These are phyloP conservation scores for Eucalyptus erythrocorys DNA, from an alignment of 345 rosid species.

Conservation along the genomic window DNA sequence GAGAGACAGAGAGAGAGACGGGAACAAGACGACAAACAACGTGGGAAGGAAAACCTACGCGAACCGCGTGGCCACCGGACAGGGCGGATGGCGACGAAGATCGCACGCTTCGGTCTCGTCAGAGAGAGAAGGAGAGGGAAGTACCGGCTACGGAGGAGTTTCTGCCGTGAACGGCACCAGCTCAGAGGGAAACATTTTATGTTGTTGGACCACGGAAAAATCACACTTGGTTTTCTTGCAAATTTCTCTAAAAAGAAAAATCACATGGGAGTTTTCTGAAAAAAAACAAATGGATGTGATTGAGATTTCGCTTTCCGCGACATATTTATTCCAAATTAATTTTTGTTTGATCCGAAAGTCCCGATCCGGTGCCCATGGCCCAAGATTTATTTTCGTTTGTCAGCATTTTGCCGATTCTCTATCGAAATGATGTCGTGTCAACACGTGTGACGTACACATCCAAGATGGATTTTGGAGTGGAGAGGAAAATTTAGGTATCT, in stretches of 20 bases:
- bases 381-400: background rate
- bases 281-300: background rate
- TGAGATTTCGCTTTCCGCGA: background rate
- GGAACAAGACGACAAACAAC: background rate
- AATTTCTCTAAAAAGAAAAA: no score
- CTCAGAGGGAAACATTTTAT: no score
- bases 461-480: background rate
- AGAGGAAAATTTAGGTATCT: background rate
- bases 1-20: no score
- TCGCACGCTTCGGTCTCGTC: background rate
- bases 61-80: background rate
- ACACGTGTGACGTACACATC: accelerated
- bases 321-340: accelerated
- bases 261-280: background rate
- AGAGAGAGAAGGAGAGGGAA: background rate
- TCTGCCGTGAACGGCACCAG: background rate
- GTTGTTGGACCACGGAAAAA: no score
- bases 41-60: background rate
- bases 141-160: background rate
- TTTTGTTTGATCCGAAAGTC: background rate
- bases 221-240: background rate
- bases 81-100: background rate
- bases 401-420: background rate
- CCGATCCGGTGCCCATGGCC: background rate
- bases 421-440: background rate